Evolutionary conservation across 129 eudicot genomes (phyloP), one percentile per base, ranked within the genome.

Genomic region (Saposhnikovia divaricata): DNA sequence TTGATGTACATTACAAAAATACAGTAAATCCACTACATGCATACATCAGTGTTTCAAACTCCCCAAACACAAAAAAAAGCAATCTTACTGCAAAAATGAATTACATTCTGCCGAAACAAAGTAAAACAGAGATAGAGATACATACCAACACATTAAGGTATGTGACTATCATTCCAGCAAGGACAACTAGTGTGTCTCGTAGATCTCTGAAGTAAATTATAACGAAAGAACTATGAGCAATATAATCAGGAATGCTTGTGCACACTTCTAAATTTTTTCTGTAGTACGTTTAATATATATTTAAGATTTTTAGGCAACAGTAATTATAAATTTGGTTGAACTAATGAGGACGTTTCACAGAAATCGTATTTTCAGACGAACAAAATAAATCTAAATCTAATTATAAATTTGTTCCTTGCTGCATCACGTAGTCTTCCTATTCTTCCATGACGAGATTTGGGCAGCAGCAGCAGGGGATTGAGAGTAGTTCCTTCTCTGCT

Each of bases 71-170:
- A n/a, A n/a, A n/a, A n/a, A n/a, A n/a, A 37, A n/a, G 51, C 51
- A 21, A 42, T 40, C 34, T 19, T 72, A 72, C 50, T 38, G 76
- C 44, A 8, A 19, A 14, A 72, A 9, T 19, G 11, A 21, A 40
- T 39, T 19, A 21, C 42, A 72, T 39, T 4, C 34, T 23, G 25
- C 31, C 28, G n/a, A 10, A 44, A 43, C 47, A 28, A n/a, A 74
- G 13, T 23, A 9, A 16, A n/a, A 14, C 1, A 43, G 61, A 37
- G 81, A 4, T 19, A 57, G 34, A 85, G 61, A 75, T 53, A 84
- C 97, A 11, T 27, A 95, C 98, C 98, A 92, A 65, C 72, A 95
- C 92, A 89, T 92, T 95, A 45, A 95, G 92, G 82, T 95, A 95
- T 25, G 98, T 95, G 74, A 57, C 79, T 79, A 92, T 80, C 98